A percentile compares a stretch with the other conserved stretches of the same genome.
Conservation (phyloP, 2,329 filamentous ascomycete species). For the Alternaria dauci region DNA sequence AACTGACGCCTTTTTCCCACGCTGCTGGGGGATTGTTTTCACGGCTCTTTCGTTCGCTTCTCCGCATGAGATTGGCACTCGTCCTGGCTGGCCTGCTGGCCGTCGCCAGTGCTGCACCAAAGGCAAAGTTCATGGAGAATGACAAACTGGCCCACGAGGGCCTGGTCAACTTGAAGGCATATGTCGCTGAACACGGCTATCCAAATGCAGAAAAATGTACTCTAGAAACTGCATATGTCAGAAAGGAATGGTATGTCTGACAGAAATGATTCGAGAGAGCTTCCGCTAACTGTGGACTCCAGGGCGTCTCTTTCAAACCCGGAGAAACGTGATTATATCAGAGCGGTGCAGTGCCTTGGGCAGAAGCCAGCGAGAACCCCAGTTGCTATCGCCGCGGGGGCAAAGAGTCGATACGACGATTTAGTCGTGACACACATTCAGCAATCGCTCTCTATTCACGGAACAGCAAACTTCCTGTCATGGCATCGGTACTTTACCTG, state of each 20-base stretch:
- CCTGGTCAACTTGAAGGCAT: constrained; percentile 41
- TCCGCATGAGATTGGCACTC: neutral
- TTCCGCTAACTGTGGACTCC: neutral
- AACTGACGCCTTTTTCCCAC: neutral
- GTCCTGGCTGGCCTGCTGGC: neutral
- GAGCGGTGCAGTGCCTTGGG: constrained; percentile 42
- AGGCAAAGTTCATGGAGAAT: constrained; percentile 27
- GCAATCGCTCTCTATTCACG: constrained; percentile 40
- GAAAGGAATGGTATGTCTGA: constrained; percentile 54
- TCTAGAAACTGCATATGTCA: constrained; percentile 49
- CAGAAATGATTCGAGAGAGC: neutral
- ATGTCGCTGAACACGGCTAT: constrained; percentile 35
- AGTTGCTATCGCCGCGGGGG: constrained; percentile 31
- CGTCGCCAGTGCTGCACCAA: neutral
- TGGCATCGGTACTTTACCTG: constrained; percentile 56
- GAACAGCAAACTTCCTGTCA: constrained; percentile 40
- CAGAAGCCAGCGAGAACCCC: constrained; percentile 36
- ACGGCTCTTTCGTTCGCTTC: neutral
- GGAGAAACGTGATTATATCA: constrained; percentile 41
- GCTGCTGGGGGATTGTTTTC: neutral
- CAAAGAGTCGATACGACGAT: constrained; percentile 43
- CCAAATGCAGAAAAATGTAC: constrained; percentile 42
- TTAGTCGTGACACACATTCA: constrained; percentile 46
- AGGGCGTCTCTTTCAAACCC: constrained; percentile 29
- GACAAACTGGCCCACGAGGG: constrained; percentile 47